Evolutionary conservation across 148 eudicot species (phyloP).

Genomic region (Persicaria tinctoria): DNA sequence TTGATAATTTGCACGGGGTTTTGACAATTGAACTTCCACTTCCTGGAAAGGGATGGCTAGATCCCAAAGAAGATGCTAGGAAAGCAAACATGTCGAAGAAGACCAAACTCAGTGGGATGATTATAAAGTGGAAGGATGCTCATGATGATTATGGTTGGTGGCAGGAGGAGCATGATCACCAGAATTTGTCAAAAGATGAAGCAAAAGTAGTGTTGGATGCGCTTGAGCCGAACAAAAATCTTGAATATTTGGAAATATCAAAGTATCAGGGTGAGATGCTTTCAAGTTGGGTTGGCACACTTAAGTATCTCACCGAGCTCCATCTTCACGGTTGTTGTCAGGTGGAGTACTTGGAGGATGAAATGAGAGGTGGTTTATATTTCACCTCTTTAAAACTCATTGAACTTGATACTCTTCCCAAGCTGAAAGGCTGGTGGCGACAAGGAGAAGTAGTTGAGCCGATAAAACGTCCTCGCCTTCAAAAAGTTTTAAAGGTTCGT

Average conservation of each 20-base stretch:
- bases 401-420: conserved; percentile 25
- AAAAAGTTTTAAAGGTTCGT: too few relatives aligned
- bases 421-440: conserved; percentile 28
- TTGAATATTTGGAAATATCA: neutral
- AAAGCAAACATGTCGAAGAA: too few relatives aligned
- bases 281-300: neutral
- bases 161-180: neutral
- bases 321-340: neutral
- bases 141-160: neutral
- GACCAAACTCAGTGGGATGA: too few relatives aligned
- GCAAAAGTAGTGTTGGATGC: neutral
- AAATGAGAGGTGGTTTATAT: neutral
- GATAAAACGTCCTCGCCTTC: too few relatives aligned
- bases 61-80: too few relatives aligned
- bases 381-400: too few relatives aligned
- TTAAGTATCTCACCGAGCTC: neutral
- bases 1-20: too few relatives aligned
- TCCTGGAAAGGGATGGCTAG: too few relatives aligned
- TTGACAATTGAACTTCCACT: too few relatives aligned
- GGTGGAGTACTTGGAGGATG: neutral
- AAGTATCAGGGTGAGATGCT: neutral
- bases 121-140: neutral
- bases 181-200: too few relatives aligned
- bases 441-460: neutral
- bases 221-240: neutral